Evolutionary conservation across 2,329 filamentous ascomycete species (phyloP), one percentile per base, ranked within the genome.

Genomic region (Monosporascus sp.): DNA sequence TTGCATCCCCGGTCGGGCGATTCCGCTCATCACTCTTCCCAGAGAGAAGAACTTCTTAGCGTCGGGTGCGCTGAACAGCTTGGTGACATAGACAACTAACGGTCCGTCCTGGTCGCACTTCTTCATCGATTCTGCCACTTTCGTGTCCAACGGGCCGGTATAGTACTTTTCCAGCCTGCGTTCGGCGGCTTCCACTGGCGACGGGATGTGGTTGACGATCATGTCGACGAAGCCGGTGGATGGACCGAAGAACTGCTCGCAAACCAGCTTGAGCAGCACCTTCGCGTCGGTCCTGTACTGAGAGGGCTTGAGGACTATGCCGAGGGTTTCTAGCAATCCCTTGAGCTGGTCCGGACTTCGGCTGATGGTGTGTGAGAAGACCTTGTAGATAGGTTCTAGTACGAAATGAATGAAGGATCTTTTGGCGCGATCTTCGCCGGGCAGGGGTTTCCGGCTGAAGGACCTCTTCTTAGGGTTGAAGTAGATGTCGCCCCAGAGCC

Each of bases 401-500:
- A 99, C 82, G 68, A 97, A 99, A 70, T 96, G 86, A 52, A 97
- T 88, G 68, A 99, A 99, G 1, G 90, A 89, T 52, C 94, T 81
- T 69, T 88, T 89, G 5, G 92, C 85, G 14, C 82, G 78, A 58
- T 93, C 86, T 64, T 97, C 93, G 22, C 89, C 74, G 0, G 85
- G 83, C 3, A 67, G 53, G 37, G 65, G 61, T 68, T 96, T 97
- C 57, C 94, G 83, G 50, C 90, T 96, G 64, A 99, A 99, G 52
- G 89, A 93, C 57, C 93, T 86, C 71, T 90, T 96, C 62, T 78
- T 80, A 0, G 93, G 90, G 66, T 97, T 97, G 77, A 88, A 99
- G 73, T 94, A 99, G 53, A 99, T 87, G 67, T 99, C 93, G 22
- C 94, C 94, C 94, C 94, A 99, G 59, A 99, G 75, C 50, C 94